phyloP scores from a whole-genome alignment of 345 rosid genomes.

The Salix brachista region DNA sequence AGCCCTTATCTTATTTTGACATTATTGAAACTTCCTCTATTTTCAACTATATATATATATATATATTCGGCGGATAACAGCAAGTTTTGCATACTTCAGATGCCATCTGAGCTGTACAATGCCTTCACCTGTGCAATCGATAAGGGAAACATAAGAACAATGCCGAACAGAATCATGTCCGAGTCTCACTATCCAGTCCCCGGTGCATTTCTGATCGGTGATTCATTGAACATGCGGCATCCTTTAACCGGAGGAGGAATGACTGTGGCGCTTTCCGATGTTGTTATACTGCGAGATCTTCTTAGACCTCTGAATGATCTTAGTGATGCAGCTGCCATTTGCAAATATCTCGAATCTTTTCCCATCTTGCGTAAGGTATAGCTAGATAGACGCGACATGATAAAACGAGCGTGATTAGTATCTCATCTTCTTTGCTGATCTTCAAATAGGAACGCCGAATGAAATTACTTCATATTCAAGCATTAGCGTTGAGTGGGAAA shows the following conservation, averaged over 20 bases:
- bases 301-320: slow-evolving; percentile 42
- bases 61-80: not conserved
- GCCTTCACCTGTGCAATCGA: slow-evolving; percentile 43
- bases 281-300: slow-evolving; percentile 45
- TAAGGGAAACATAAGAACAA: slow-evolving; percentile 45
- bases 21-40: too few species aligned
- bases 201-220: slow-evolving; percentile 50
- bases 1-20: too few species aligned
- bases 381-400: too few species aligned
- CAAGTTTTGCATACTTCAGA: slow-evolving; percentile 18
- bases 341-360: slow-evolving; percentile 51
- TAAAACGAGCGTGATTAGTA: too few species aligned
- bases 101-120: slow-evolving; percentile 36
- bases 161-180: slow-evolving; percentile 62
- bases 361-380: slow-evolving; percentile 50
- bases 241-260: slow-evolving; percentile 65
- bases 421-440: too few species aligned
- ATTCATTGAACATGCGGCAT: slow-evolving; percentile 64
- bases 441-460: too few species aligned
- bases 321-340: slow-evolving; percentile 36
- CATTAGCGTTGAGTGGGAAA: too few species aligned
- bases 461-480: too few species aligned
- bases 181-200: slow-evolving; percentile 50
- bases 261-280: slow-evolving; percentile 58
- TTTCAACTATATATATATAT: not conserved